Evolutionary conservation across 2,329 filamentous ascomycete genomes (phyloP).

Genomic region (Nothophaeocryptopus gaeumannii): DNA sequence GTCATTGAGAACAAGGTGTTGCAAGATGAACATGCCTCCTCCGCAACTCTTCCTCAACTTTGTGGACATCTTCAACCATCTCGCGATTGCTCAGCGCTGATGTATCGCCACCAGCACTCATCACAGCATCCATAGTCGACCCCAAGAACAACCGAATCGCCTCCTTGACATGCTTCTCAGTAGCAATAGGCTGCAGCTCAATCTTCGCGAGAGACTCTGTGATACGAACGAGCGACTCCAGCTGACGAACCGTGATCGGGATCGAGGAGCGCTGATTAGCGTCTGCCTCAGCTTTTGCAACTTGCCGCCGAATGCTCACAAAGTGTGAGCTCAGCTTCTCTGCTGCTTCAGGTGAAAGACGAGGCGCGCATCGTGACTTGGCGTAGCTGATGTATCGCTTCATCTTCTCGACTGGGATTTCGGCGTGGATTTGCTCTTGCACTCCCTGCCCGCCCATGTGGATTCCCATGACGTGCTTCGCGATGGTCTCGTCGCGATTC

Average conservation of each 20-base stretch:
- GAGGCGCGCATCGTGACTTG: slow-evolving; percentile 90
- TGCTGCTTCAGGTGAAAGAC: slow-evolving; percentile 82
- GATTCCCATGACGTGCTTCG: slow-evolving; percentile 94
- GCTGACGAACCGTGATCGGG: slow-evolving; percentile 93
- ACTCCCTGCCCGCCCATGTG: slow-evolving; percentile 86
- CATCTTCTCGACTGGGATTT: slow-evolving; percentile 95
- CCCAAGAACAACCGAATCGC: slow-evolving; percentile 95
- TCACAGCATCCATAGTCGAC: slow-evolving; percentile 93
- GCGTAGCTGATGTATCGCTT: slow-evolving; percentile 96
- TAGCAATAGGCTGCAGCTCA: slow-evolving; percentile 78
- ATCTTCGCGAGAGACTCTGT: slow-evolving; percentile 94
- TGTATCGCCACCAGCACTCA: slow-evolving; percentile 49
- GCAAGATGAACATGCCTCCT: slow-evolving; percentile 50
- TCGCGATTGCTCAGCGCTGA: slow-evolving; percentile 85
- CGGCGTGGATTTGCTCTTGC: slow-evolving; percentile 84
- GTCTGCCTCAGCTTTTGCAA: slow-evolving; percentile 85
- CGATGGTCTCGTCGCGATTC: slow-evolving; percentile 86
- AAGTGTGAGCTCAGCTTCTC: slow-evolving; percentile 98
- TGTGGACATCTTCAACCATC: slow-evolving; percentile 82
- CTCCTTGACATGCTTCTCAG: slow-evolving; percentile 90
- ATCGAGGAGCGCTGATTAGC: slow-evolving; percentile 89
- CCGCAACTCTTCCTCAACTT: slow-evolving; percentile 85
- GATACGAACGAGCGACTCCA: slow-evolving; percentile 96
- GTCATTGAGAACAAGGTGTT: background rate
- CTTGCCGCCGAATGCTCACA: slow-evolving; percentile 90